These are phyloP conservation scores for Protomyces inouyei DNA, from an alignment of 1,139 yeast genomes.

Conservation along the genomic window DNA sequence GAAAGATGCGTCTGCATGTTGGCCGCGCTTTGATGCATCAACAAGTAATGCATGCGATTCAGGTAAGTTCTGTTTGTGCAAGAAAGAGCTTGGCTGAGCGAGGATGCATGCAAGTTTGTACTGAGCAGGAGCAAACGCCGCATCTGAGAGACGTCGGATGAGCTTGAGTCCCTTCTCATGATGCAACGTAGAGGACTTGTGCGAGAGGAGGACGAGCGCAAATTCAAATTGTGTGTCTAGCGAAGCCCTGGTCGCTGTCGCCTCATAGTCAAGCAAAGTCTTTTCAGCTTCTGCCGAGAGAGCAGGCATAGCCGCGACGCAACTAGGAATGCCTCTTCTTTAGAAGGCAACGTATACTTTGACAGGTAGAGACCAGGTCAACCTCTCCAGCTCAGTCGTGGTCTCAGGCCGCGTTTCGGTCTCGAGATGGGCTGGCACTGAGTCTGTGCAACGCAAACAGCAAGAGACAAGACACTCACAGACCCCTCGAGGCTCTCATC, in stretches of 20 bases:
- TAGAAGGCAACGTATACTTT: too few species aligned
- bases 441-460: too few species aligned
- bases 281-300: not conserved
- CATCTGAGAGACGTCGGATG: not conserved
- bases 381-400: not conserved
- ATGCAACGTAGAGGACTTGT: not conserved
- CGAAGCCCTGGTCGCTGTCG: not conserved
- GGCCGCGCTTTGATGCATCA: not conserved
- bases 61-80: not conserved
- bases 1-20: not conserved
- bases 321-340: too few species aligned
- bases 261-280: not conserved
- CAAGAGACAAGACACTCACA: too few species aligned
- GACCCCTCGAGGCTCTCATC: too few species aligned
- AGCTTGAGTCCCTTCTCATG: not conserved
- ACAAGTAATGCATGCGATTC: not conserved
- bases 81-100: not conserved
- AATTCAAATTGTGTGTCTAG: not conserved
- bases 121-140: not conserved
- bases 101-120: not conserved
- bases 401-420: too few species aligned
- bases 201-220: not conserved
- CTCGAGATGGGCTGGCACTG: too few species aligned
- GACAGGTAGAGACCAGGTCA: not conserved
- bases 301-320: too few species aligned